Base-by-base conservation (phyloP, 108 stramenopile genomes). In the Skeletonema marinoi region DNA sequence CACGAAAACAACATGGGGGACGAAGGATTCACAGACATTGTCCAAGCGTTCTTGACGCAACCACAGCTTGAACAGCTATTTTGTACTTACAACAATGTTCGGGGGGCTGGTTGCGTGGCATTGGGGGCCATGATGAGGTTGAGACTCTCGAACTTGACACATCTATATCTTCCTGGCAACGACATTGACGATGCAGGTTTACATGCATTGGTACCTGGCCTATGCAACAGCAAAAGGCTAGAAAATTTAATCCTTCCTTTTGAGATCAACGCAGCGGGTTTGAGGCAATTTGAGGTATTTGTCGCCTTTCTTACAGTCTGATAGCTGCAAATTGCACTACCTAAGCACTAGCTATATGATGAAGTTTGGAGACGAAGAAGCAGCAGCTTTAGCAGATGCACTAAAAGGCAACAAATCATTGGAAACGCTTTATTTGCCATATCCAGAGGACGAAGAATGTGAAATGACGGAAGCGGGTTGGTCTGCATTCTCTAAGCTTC, bases 81-180 rank as follows among this genome's bases (percentile, higher is more conserved):
- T n/a, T n/a, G n/a, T n/a, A n/a, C n/a, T n/a, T n/a, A n/a, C 10
- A 51, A 51, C 17, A 51, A 51, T 19, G 19, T 51, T 21, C 17
- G 50, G n/a, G 19, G 50, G 19, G 17, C 1, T 19, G 17, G 50
- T 17, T 51, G 50, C 17, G 5, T 19, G 10, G 17, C 17, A 19
- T 19, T 51, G 5, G 50, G 50, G 13, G 19, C n/a, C 17, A 3
- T 19, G 17, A 4, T 51, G 50, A 51, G 50, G 6, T 17, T 19
- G 3, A 4, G 50, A 17, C 19, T 6, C 50, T 19, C 39, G 11
- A 33, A 71, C 21, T 60, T 87, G 19, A 19, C 3, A 14, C 29
- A 68, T 32, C 48, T 87, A 13, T 65, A 71, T 64, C 41, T 87
- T 30, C 38, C 77, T 12, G 39, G 41, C 36, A 87, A 87, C 60